Evolutionary conservation across 768 basidiomycete species (phyloP), one percentile per base, ranked within the genome.

Genomic region (Pleurotus sapidus): DNA sequence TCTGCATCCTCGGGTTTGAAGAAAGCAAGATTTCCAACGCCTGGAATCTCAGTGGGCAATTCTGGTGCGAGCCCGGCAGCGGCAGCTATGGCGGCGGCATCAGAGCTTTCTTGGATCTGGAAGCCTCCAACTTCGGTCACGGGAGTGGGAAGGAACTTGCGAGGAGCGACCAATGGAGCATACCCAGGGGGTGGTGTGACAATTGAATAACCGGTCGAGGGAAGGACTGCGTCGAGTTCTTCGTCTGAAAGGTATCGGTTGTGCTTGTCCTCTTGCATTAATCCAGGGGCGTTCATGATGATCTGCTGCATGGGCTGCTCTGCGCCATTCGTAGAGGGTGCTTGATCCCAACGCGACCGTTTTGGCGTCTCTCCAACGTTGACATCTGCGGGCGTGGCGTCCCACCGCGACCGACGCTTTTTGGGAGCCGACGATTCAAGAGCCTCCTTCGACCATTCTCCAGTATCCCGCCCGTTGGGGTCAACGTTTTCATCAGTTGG

Each of bases 1-100:
- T 95, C 89, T 1, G 95, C 94, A 63, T 99, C 97, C 74, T 99
- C 97, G 1, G 93, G 82, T 72, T 99, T 99, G 83, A 99, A 95
- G 78, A 99, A 98, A 4, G 95, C 93, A 46, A 99, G 82, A 62
- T 88, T 93, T 30, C 97, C 97, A 45, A 99, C 95, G 27, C 97
- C 97, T 24, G 95, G 95, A 61, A 99, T 98, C 69, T 99, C 96
- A 3, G 96, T 98, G 6, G 95, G 95, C 5, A 96, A 73, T 64
- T 99, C 96, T 5, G 91, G 91, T 18, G 91, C 91, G 48, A 96
- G 87, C 47, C 95, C 95, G 0, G 94, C 92, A 0, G 93, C 94
- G 0, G 93, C 95, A 0, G 93, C 92, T 0, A 84, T 79, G 5
- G 93, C 89, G 18, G 91, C 91, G 14, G 91, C 90, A 64, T 95